Evolutionary conservation across 1,139 yeast species (phyloP), one percentile per base, ranked within the genome.

Genomic region (Candida sp.): DNA sequence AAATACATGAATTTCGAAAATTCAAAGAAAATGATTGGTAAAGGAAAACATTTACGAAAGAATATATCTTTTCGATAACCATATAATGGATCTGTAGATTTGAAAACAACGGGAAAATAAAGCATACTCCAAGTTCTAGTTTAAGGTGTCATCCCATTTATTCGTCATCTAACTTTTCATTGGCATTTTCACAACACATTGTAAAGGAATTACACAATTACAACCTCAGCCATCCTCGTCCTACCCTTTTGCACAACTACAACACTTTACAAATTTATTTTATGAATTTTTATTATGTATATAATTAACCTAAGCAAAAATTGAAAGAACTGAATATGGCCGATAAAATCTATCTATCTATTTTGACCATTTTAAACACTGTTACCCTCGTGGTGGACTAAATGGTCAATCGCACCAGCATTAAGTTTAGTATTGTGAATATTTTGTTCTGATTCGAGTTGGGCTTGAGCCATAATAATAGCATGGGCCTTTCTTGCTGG

Each of bases 401-500:
- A 37, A 5, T 37, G 19, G 6, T 25, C 9, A 11, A 37, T 37
- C n/a, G 33, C 39, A 37, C 34, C 33, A 4, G 39, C 33, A 22
- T 37, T 37, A 21, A 45, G 34, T 12, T 49, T 44, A 40, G 42
- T 48, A 36, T 51, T 53, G 36, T 48, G 49, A 41, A 52, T 47
- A 5, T 45, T 52, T 49, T 38, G 47, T 40, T 46, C 52, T n/a
- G 60, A 52, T 36, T 58, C 60, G 21, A 48, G 47, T 49, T 56
- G 51, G 6, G 58, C 56, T 35, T 51, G 51, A 3, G 43, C 45
- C 44, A 65, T 53, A 5, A 66, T 66, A 42, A 54, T 43, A 34
- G 48, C 42, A 48, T 66, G 67, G 9, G 71, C 71, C 41, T 53
- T 53, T 42, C 60, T 52, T 15, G 70, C 68, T 2, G 68, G 67